Evolutionary conservation across 169 alveolate genomes (phyloP).

Genomic region (Plasmodium yoelii): DNA sequence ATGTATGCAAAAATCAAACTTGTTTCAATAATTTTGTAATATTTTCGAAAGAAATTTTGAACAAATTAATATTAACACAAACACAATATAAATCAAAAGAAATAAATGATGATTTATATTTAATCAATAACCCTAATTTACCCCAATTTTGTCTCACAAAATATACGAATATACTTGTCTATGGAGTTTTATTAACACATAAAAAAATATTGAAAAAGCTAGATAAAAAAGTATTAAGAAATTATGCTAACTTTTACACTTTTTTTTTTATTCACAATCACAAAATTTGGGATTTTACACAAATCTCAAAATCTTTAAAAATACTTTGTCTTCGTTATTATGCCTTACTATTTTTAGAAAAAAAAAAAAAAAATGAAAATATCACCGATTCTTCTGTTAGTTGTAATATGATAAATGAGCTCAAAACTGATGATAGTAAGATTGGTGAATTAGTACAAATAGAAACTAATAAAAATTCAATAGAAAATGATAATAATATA

Average conservation of each 20-base stretch:
- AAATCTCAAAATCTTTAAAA: slow-evolving; percentile 41
- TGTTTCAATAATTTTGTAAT: slow-evolving; percentile 29
- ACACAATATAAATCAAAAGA: neutral
- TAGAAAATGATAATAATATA: no score
- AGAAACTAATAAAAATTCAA: neutral
- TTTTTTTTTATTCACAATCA: slow-evolving; percentile 51
- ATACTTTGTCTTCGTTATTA: slow-evolving; percentile 60
- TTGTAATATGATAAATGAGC: neutral
- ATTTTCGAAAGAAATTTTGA: slow-evolving; percentile 63
- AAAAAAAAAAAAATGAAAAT: neutral
- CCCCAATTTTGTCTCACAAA: neutral
- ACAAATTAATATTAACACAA: slow-evolving; percentile 25
- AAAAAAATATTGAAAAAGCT: slow-evolving; percentile 34
- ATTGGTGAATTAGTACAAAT: neutral
- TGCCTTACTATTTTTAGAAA: slow-evolving; percentile 44
- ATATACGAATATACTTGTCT: slow-evolving; percentile 21
- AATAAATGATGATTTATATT: slow-evolving; percentile 6
- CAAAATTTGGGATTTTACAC: slow-evolving; percentile 22
- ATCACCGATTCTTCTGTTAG: neutral
- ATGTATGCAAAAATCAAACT: slow-evolving; percentile 10
- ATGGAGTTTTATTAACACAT: slow-evolving; percentile 67
- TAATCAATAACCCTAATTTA: slow-evolving; percentile 5
- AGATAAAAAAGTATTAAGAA: slow-evolving; percentile 39
- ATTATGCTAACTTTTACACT: slow-evolving; percentile 39
- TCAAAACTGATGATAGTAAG: neutral